Base-by-base conservation (phyloP, 1,284 basidiomycete species). In the Ustilago hordei region DNA sequence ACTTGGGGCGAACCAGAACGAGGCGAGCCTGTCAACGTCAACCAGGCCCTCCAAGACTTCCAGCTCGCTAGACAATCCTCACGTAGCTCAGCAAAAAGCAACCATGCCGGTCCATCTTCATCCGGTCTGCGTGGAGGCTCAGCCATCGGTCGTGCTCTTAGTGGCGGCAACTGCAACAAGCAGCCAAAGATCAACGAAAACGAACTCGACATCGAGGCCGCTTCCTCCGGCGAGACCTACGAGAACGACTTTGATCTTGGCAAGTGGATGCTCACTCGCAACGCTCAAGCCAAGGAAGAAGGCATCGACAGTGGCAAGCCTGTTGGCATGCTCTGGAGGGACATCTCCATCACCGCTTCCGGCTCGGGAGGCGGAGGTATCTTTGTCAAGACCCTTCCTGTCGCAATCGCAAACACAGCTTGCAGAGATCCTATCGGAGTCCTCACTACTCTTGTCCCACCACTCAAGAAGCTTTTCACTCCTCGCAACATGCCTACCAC, bases 341-440 rank as follows among this genome's bases (percentile, higher is more conserved):
- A 83, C 57, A 36, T 83, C 48, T 63, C 60, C 48, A 74, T 83
- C 58, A 68, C 60, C 17, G 69, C 77, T 11, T 78, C 81, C 8
- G 75, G 70, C 23, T 64, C 69, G 17, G 78, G 69, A 8, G 73
- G 75, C 41, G 80, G 75, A 9, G 73, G 77, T 55, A 54, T 81
- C 55, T 77, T 83, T 45, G 80, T 83, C 59, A 83, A 83, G 63
- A 80, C 80, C 6, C 60, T 81, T 7, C 80, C 81, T 17, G 28
- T 71, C 15, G 79, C 80, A 54, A 80, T 83, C 59, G 19, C 63
- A 39, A 81, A 81, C 63, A 83, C 81, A 0, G 78, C 72, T 0
- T 70, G 67, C 48, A 70, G 61, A 19, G 81, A 83, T 64, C 81
- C 81, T 13, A 67, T 80, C 60, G 66, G 60, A 6, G 55, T 83